Evolutionary conservation across 1,284 basidiomycete genomes (phyloP), one percentile per base, ranked within the genome.

Genomic region (Ganoderma meredithae): DNA sequence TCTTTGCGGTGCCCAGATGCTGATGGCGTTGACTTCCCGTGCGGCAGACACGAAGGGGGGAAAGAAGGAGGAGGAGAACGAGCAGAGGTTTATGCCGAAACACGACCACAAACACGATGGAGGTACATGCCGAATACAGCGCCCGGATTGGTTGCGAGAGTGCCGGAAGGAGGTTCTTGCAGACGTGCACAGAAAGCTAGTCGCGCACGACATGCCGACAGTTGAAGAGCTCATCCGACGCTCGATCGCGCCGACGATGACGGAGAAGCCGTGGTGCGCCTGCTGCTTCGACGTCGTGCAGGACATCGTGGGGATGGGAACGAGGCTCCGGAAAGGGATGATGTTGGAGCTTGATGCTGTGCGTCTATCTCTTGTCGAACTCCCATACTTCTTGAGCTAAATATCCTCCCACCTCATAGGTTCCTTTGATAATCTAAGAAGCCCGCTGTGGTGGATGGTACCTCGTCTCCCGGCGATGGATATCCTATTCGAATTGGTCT

Each of bases 181-280:
- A 31, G 60, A 61, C 22, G 15, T 43, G 40, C 60, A 43, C 43
- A 17, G 43, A 25, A 22, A 25, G 60, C 43, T 19, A 12, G 22
- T 19, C 2, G 43, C 25, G 27, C 27, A 31, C 43, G 60, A 56
- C 2, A 56, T 61, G 60, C 43, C 43, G 12, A 44, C 60, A 22
- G 40, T 31, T 22, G 41, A 33, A 27, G 60, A 43, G 25, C 43
- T 44, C 12, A 9, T 61, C 12, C 22, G 43, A 27, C 25, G 41
- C 15, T 61, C 60, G 6, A 27, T 47, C 43, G 60, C 43, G 60
- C 40, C 25, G 43, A 61, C 40, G 15, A 31, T 61, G 27, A 27
- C 13, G 43, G 60, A 33, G 17, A 61, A 41, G 43, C 60, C 60
- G 3, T 61, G 60, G 60, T 61, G 60, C 27, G 22, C 40, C 5